Evolutionary conservation across 2,329 filamentous ascomycete genomes (phyloP).

Genomic region (Aspergillus calidoustus): DNA sequence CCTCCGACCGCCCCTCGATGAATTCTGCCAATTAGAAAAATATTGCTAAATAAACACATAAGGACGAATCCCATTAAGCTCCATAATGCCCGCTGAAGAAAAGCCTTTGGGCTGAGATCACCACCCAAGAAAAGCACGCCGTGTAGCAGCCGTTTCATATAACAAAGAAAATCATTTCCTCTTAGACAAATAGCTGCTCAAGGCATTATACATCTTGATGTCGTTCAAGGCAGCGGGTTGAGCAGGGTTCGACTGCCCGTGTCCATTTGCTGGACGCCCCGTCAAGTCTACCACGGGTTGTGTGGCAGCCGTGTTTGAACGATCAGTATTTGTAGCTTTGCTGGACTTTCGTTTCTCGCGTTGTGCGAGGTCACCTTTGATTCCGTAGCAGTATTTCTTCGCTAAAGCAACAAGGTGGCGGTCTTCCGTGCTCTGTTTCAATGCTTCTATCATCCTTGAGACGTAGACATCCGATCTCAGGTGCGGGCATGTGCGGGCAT

Average conservation of each 20-base stretch:
- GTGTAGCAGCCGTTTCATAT: not conserved
- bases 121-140: not conserved
- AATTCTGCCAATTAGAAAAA: too few species aligned
- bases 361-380: slow-evolving; percentile 61
- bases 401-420: slow-evolving; percentile 58
- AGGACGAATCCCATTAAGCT: too few species aligned
- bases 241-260: not conserved
- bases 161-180: not conserved
- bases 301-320: not conserved
- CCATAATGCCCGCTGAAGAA: not conserved
- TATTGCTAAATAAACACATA: too few species aligned
- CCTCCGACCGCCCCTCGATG: too few species aligned
- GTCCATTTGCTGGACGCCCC: not conserved
- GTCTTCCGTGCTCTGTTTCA: slow-evolving; percentile 64
- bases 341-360: slow-evolving; percentile 48
- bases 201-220: not conserved
- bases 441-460: slow-evolving; percentile 64
- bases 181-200: not conserved
- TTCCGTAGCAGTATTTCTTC: slow-evolving; percentile 60
- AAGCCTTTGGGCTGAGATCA: not conserved
- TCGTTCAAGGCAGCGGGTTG: not conserved
- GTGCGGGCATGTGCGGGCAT: slow-evolving; percentile 63
- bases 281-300: slow-evolving; percentile 16
- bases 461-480: slow-evolving; percentile 67
- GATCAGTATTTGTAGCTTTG: slow-evolving; percentile 20